phyloP scores from a whole-genome alignment of 2,329 filamentous ascomycete species.

The Colletotrichum sp. region DNA sequence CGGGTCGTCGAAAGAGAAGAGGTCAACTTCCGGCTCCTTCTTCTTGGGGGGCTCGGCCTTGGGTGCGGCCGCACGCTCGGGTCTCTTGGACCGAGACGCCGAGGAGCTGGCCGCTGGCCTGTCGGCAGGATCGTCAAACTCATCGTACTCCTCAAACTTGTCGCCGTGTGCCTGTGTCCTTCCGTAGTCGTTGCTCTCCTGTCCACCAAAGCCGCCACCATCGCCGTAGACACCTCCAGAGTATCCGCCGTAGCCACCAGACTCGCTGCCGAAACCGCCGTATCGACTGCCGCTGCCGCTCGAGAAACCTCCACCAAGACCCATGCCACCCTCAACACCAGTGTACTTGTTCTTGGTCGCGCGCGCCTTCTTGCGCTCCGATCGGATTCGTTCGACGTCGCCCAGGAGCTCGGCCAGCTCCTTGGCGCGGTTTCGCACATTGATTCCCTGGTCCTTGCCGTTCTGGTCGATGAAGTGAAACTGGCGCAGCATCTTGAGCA shows the following conservation, averaged over 20 bases:
- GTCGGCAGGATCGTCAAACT: constrained; percentile 79
- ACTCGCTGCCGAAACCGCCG: constrained; percentile 92
- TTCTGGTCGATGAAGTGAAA: constrained; percentile 97
- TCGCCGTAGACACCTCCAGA: constrained; percentile 89
- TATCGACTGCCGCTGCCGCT: constrained; percentile 64
- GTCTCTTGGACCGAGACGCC: constrained; percentile 54
- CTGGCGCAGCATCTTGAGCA: constrained; percentile 97
- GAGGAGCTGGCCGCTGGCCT: constrained; percentile 51
- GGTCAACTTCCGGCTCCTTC: constrained; percentile 87
- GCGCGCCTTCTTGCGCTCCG: constrained; percentile 88
- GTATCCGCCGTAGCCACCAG: constrained; percentile 69
- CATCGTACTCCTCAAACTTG: constrained; percentile 95
- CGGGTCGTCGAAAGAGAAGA: constrained; percentile 91
- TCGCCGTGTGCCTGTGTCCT: constrained; percentile 59
- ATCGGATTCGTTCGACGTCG: constrained; percentile 86
- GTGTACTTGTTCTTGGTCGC: constrained; percentile 93
- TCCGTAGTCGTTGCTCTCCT: constrained; percentile 64
- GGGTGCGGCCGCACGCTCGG: constrained; percentile 54
- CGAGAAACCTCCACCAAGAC: constrained; percentile 64
- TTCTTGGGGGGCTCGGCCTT: constrained; percentile 76
- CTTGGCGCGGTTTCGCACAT: constrained; percentile 95
- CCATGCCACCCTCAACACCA: constrained; percentile 84
- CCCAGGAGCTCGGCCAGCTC: constrained; percentile 92
- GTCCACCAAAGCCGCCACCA: constrained; percentile 89
- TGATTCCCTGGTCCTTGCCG: constrained; percentile 97